Evolutionary conservation across 2,329 filamentous ascomycete genomes (phyloP).

Genomic region (Colletotrichum sojae): DNA sequence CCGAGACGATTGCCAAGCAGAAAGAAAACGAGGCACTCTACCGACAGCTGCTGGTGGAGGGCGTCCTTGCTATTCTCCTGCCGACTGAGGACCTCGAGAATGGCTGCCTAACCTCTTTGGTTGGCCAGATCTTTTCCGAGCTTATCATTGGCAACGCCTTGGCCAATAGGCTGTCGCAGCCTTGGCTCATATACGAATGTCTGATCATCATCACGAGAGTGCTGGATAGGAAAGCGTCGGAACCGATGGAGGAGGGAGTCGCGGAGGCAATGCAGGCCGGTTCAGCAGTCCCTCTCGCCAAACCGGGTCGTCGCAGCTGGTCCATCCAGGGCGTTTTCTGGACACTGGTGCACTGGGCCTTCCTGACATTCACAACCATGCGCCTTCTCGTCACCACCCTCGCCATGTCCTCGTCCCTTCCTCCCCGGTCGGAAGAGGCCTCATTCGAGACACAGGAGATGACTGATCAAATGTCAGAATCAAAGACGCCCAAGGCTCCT

Average conservation of each 20-base stretch:
- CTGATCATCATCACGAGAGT: conserved; percentile 78
- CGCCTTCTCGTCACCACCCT: conserved; percentile 77
- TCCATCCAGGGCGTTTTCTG: conserved; percentile 67
- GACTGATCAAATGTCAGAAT: conserved; percentile 44
- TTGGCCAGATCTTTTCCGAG: conserved; percentile 90
- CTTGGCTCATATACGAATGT: conserved; percentile 90
- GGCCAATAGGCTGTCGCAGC: conserved; percentile 84
- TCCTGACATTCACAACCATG: conserved; percentile 71
- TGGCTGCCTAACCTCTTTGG: conserved; percentile 84
- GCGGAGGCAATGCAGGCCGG: conserved; percentile 24
- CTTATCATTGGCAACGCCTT: conserved; percentile 89
- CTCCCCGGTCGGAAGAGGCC: conserved; percentile 58
- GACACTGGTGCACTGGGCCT: conserved; percentile 67
- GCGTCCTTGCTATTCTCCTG: conserved; percentile 84
- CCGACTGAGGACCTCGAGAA: conserved; percentile 95
- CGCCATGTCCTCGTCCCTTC: conserved; percentile 76
- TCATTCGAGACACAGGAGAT: conserved; percentile 27
- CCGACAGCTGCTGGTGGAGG: conserved; percentile 89
- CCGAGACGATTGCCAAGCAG: conserved; percentile 71
- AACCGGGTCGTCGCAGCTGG: conserved; percentile 48
- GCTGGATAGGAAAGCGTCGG: conserved; percentile 47
- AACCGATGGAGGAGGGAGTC: conserved; percentile 33
- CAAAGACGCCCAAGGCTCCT: conserved; percentile 44
- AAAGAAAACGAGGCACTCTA: conserved; percentile 84
- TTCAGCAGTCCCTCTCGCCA: conserved; percentile 17